Percentiles rank a stretch among this genome's conserved stretches.
Conservation (phyloP, 2,329 filamentous ascomycete genomes). For the Fusarium multiceps region DNA sequence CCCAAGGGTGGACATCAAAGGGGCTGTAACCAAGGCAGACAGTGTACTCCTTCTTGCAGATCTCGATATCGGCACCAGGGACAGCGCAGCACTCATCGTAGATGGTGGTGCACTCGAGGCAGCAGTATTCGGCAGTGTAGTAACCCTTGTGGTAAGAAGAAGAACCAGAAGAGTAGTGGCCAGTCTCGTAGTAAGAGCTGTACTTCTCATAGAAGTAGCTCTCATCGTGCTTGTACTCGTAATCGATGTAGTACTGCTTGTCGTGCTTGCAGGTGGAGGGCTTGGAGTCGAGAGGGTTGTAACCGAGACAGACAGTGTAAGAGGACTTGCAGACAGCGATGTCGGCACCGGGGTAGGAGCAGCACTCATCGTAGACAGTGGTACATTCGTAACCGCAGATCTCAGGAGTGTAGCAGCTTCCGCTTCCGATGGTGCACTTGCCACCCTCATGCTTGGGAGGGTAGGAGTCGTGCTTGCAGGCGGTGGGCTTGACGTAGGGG, state of each 20-base stretch:
- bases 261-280: slow-evolving; percentile 32
- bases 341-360: background rate
- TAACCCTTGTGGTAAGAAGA: slow-evolving; percentile 21
- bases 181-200: slow-evolving; percentile 5
- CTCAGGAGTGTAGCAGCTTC: slow-evolving; percentile 21
- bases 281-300: slow-evolving; percentile 24
- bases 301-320: slow-evolving; percentile 31
- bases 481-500: slow-evolving; percentile 14
- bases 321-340: slow-evolving; percentile 15
- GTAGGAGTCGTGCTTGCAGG: slow-evolving; percentile 26
- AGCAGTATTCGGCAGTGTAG: slow-evolving; percentile 35
- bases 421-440: slow-evolving; percentile 10
- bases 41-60: slow-evolving; percentile 29
- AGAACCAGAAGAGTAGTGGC: background rate
- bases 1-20: slow-evolving; percentile 6
- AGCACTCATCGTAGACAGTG: slow-evolving; percentile 31
- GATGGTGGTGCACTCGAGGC: slow-evolving; percentile 26
- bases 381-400: slow-evolving; percentile 26
- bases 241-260: slow-evolving; percentile 25
- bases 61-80: slow-evolving; percentile 8
- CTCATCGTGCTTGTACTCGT: slow-evolving; percentile 21
- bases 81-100: slow-evolving; percentile 29
- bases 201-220: slow-evolving; percentile 21
- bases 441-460: background rate
- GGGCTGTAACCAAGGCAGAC: slow-evolving; percentile 33